These are phyloP conservation scores for Madurella mycetomatis DNA, from an alignment of 2,329 filamentous ascomycete species.

Conservation along the genomic window DNA sequence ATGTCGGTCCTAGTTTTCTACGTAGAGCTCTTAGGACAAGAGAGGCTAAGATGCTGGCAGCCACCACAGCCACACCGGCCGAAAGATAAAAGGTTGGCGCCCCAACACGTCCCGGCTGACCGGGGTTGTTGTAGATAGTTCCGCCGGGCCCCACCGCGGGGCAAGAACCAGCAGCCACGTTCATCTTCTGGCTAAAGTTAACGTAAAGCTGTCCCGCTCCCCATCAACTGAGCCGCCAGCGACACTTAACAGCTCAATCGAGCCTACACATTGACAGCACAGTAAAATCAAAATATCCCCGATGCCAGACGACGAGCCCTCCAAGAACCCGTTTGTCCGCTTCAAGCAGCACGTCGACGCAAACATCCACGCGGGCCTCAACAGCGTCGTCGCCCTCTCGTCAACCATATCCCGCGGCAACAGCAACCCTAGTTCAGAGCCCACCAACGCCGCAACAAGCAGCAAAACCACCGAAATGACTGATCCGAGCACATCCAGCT, in stretches of 20 bases:
- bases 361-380: slow-evolving; percentile 12
- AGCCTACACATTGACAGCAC: not conserved
- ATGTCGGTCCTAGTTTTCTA: too few relatives aligned
- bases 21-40: too few relatives aligned
- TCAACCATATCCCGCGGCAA: not conserved
- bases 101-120: too few relatives aligned
- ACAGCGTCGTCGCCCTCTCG: not conserved
- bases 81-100: too few relatives aligned
- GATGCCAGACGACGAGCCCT: not conserved
- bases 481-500: not conserved
- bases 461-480: not conserved
- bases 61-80: too few relatives aligned
- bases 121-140: too few relatives aligned
- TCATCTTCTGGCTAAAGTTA: too few relatives aligned
- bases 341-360: slow-evolving; percentile 18
- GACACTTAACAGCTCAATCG: not conserved
- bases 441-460: not conserved
- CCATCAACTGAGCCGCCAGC: too few relatives aligned
- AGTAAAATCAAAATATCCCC: not conserved
- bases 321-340: slow-evolving; percentile 15
- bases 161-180: too few relatives aligned
- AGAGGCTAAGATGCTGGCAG: too few relatives aligned
- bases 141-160: too few relatives aligned
- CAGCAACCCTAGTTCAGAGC: not conserved
- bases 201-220: too few relatives aligned